These are phyloP conservation scores for Fagus crenata DNA, from an alignment of 306 rosid species.

Conservation along the genomic window DNA sequence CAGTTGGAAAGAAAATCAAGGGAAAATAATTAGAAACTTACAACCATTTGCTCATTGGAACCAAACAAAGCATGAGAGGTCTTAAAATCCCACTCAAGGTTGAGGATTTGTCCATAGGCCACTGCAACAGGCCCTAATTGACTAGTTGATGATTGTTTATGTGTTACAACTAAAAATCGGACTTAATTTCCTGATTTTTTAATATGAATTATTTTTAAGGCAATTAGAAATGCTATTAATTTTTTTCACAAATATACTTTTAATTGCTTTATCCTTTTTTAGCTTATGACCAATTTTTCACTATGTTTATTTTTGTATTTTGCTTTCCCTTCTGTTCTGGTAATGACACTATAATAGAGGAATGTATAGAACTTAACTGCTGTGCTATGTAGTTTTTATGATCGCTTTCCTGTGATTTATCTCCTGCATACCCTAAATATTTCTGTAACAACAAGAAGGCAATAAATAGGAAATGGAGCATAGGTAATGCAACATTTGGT, in stretches of 20 bases:
- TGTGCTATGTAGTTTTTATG: neutral
- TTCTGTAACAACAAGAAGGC: neutral
- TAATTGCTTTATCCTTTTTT: neutral
- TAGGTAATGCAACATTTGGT: neutral
- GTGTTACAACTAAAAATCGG: neutral
- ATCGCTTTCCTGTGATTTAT: neutral
- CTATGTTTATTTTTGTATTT: neutral
- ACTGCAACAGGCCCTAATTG: neutral
- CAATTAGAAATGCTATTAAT: neutral
- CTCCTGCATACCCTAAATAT: neutral
- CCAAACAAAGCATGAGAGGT: neutral
- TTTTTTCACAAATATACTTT: neutral
- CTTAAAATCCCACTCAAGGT: neutral
- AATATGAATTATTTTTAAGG: neutral
- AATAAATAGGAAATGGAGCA: neutral
- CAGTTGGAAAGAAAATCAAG: neutral
- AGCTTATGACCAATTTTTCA: neutral
- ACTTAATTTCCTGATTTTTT: neutral
- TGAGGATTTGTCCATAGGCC: neutral
- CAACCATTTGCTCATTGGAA: neutral
- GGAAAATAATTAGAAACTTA: neutral
- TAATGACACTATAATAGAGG: neutral
- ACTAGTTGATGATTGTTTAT: neutral
- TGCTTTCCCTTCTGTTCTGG: neutral
- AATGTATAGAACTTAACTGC: neutral